Percentiles rank a stretch among this genome's conserved stretches.
Evolutionary conservation across 2,329 filamentous ascomycete genomes (phyloP).

Genomic region (Phaeoacremonium minimum): DNA sequence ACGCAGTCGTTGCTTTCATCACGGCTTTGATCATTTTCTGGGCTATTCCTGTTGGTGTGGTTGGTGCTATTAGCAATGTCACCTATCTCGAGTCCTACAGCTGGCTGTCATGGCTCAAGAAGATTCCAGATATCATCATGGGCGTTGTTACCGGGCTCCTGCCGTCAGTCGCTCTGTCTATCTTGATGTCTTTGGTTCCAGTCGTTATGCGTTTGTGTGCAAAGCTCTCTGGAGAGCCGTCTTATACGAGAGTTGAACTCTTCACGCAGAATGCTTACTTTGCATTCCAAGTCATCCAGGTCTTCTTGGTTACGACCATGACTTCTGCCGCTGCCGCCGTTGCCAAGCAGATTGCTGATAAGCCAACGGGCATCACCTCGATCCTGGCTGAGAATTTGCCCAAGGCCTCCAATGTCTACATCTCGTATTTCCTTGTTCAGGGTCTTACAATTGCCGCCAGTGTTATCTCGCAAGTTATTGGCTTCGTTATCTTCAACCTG

Average conservation of each 20-base stretch:
- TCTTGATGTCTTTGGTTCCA: conserved; percentile 84
- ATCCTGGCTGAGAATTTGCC: conserved; percentile 74
- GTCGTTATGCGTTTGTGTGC: conserved; percentile 80
- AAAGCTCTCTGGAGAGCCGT: conserved; percentile 75
- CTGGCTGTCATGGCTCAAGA: conserved; percentile 68
- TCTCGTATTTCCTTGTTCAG: conserved; percentile 92
- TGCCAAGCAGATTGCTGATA: conserved; percentile 53
- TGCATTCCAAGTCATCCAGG: conserved; percentile 82
- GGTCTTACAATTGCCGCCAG: conserved; percentile 75
- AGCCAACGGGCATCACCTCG: conserved; percentile 57
- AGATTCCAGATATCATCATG: conserved; percentile 65
- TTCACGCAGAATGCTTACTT: conserved; percentile 92
- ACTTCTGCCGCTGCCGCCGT: conserved; percentile 75
- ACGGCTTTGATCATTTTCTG: conserved; percentile 82
- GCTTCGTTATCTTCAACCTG: conserved; percentile 69
- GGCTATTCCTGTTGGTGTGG: conserved; percentile 68
- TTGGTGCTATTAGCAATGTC: conserved; percentile 85
- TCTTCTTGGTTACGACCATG: conserved; percentile 84
- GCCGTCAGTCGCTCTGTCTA: conserved; percentile 71
- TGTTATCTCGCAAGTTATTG: conserved; percentile 65
- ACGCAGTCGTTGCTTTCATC: conserved; percentile 68
- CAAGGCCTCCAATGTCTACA: conserved; percentile 86
- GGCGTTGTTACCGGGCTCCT: conserved; percentile 83
- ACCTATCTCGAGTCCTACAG: conserved; percentile 59
- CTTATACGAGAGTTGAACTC: conserved; percentile 74